Conservation (phyloP, 768 basidiomycete species). For the Suillus bovinus region DNA sequence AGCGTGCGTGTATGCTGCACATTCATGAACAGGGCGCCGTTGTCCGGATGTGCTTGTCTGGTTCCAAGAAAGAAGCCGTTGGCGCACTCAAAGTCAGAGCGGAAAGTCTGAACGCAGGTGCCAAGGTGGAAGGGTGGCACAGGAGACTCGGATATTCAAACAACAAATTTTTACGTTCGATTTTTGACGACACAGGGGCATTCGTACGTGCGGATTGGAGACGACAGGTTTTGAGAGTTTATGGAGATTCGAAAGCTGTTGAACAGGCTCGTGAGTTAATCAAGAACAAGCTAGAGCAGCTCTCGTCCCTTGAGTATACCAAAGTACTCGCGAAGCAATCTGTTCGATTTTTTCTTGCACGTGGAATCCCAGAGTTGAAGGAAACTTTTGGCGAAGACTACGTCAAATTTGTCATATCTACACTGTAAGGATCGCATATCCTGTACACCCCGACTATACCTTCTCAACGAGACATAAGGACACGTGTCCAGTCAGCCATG, state of each 20-base stretch:
- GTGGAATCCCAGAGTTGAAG: slow-evolving; percentile 49
- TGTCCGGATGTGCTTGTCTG: slow-evolving; percentile 46
- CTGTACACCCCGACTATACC: too few species aligned
- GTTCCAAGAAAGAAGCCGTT: slow-evolving; percentile 51
- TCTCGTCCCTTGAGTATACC: slow-evolving; percentile 44
- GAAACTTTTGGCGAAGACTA: slow-evolving; percentile 57
- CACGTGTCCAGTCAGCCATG: too few species aligned
- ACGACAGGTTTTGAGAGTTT: slow-evolving; percentile 44
- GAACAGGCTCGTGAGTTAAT: slow-evolving; percentile 47
- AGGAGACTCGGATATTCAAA: slow-evolving; percentile 33
- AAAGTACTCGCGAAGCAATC: slow-evolving; percentile 39
- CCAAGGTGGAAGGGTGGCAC: slow-evolving; percentile 54
- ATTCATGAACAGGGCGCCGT: slow-evolving; percentile 25
- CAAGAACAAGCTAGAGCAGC: slow-evolving; percentile 46
- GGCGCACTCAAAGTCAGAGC: slow-evolving; percentile 62
- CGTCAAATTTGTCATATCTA: slow-evolving; percentile 44
- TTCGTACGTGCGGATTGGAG: slow-evolving; percentile 50
- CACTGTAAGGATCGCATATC: too few species aligned
- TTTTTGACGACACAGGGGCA: slow-evolving; percentile 39
- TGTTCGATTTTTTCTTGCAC: slow-evolving; percentile 51
- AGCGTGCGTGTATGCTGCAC: slow-evolving; percentile 36
- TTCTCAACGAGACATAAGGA: too few species aligned
- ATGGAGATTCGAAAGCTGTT: slow-evolving; percentile 41
- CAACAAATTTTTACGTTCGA: slow-evolving; percentile 35
- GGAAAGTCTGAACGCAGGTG: slow-evolving; percentile 53